Evolutionary conservation across 75 land plant genomes (phyloP), one percentile per base, ranked within the genome.

Genomic region (Pinus taeda): DNA sequence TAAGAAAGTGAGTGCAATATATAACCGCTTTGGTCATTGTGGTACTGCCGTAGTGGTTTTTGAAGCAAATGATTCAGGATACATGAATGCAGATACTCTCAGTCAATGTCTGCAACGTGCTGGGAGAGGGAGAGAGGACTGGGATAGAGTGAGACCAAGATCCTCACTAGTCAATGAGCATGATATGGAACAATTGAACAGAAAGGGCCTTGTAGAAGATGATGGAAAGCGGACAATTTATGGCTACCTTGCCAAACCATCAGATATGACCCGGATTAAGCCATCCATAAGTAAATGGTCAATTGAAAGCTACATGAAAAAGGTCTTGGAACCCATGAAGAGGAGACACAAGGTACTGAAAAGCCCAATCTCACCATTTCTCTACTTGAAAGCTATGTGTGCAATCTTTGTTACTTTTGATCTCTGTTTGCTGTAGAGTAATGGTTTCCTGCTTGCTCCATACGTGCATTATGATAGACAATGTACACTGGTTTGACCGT

Each of bases 161-260:
- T 11, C 7, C 9, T 42, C 37, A 2, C 63, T 45, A 30, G 53
- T 26, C 15, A 33, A 76, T 55, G 78, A 45, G 42, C 15, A 2
- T 26, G 74, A 73, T 73, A 53, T 73, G 57, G 57, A 53, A 73
- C 17, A 17, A 5, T 73, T 33, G 74, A 79, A 76, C 30, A 33
- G 58, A 30, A 55, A 3, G 17, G 75, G 80, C 36, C 53, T 79
- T 30, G 81, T 63, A 37, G 67, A 42, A 12, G 81, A 70, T 57
- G 83, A 81, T 57, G 83, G 83, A 57, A 81, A 80, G 74, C 37
- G 73, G 21, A 71, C 69, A 59, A 75, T 82, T 8, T 82, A 73
- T 60, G 83, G 83, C 15, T 82, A 82, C 67, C 81, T 82, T 42
- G 83, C 76, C 3, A 33, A 62, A 0, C 57, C 84, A 5, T 53